Conservation (phyloP, 768 basidiomycete genomes). For the Hydnomerulius pinastri region DNA sequence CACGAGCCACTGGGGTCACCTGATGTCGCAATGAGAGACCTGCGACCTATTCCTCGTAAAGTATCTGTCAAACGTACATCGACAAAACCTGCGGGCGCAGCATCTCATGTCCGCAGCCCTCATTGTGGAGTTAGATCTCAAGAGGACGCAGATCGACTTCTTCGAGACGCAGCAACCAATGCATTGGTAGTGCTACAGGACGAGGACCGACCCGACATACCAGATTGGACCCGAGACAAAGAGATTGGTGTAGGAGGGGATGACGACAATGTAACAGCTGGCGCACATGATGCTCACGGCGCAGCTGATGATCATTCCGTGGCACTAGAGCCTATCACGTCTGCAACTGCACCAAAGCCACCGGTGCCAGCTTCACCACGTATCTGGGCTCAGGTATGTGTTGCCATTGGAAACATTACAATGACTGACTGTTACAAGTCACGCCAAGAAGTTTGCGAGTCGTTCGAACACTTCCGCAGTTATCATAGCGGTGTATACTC, state of each 20-base stretch:
- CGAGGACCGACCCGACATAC: constrained; percentile 2
- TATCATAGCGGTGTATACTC: constrained; percentile 85
- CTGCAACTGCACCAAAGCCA: constrained; percentile 17
- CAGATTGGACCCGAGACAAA: constrained; percentile 28
- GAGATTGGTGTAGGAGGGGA: constrained; percentile 19
- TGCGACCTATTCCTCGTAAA: constrained; percentile 26
- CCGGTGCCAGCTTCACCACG: constrained; percentile 32
- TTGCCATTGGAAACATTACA: neutral
- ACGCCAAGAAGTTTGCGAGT: constrained; percentile 83
- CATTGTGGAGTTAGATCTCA: constrained; percentile 7
- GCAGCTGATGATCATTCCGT: constrained; percentile 14
- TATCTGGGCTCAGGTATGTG: constrained; percentile 48
- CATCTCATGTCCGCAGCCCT: neutral
- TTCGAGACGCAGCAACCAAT: constrained; percentile 20
- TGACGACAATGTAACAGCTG: neutral
- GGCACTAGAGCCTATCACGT: neutral
- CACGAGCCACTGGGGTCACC: constrained; percentile 13
- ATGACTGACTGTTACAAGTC: constrained; percentile 46
- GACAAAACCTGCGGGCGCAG: neutral
- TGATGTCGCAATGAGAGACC: constrained; percentile 11
- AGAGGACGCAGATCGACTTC: constrained; percentile 16
- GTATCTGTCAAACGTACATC: neutral
- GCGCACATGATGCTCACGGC: constrained; percentile 10
- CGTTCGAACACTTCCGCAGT: constrained; percentile 63
- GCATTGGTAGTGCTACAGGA: constrained; percentile 11